Base-by-base conservation (phyloP, 1,139 yeast species). In the Debaryomyces singareniensis region DNA sequence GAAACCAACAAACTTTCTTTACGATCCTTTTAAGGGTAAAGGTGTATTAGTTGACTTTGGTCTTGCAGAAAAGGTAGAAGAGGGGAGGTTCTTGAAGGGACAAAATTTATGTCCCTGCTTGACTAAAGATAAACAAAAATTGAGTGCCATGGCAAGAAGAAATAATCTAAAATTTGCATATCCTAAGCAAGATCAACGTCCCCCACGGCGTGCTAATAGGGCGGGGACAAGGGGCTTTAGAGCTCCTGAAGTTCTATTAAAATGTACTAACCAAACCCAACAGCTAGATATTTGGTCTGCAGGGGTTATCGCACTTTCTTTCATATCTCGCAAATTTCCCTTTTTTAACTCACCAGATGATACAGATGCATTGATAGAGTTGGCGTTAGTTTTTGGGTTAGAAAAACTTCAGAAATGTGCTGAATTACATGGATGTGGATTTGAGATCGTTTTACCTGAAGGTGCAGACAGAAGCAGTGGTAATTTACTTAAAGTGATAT, bases 201-300 rank as follows among this genome's bases (percentile, higher is more conserved):
- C 95, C 2, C 87, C 94, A 2, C 71, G 95, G 47, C 69, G 98
- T 36, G 97, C 97, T 2, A 91, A 91, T 49, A 76, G 99, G 45
- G 98, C 98, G 1, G 99, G 99, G 2, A 93, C 99, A 0, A 71
- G 98, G 44, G 97, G 97, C 0, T 87, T 87, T 51, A 69, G 97
- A 42, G 96, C 97, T 0, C 96, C 96, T 0, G 97, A 87, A 51
- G 96, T 87, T 3, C 61, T 89, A 35, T 72, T 87, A 55, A 86
- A 86, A 52, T 87, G 97, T 54, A 75, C 85, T 2, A 78, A 83
- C 36, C 97, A 89, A 57, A 69, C 82, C 5, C 74, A 85, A 2
- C 80, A 80, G 49, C 75, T 87, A 25, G 96, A 87, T 53, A 73
- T 86, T 11, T 87, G 96, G 96, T 80, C 95, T 2, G 94, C 89